Evolutionary conservation across 1,139 yeast species (phyloP), one percentile per base, ranked within the genome.

Genomic region (Pichia kudriavzevii): DNA sequence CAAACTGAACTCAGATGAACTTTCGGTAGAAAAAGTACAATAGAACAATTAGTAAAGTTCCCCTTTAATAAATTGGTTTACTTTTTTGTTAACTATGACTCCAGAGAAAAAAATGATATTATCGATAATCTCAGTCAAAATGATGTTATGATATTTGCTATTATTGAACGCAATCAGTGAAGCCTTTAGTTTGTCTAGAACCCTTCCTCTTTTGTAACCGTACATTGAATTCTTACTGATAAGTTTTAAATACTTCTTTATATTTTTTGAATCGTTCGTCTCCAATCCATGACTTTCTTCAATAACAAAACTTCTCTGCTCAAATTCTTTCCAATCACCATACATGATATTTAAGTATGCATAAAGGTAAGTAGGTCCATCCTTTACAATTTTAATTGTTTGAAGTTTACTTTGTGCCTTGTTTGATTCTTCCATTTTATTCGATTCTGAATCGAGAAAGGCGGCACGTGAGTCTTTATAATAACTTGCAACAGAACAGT

Each of bases 291-390:
- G 15, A 9, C 11, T 7, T 11, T 15, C 17, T 7, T 26, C 11
- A 4, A 14, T 16, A 7, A 28, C n/a, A 9, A 28, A 15, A 9
- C 25, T 18, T 8, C 34, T 19, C 9, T 22, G 4, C 17, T 36
- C 36, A 28, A 39, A 39, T 7, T 36, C 42, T 10, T 33, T 35
- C 30, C 32, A 35, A 12, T 22, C 28, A 4, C 40, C 40, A 31
- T 39, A 39, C 16, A 36, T 28, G 6, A 26, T 25, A 12, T 29
- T 30, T 18, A 36, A n/a, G 28, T 39, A 39, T 3, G 25, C 22
- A 25, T 30, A 19, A 12, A 36, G 14, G 15, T 39, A 39, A 6
- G 32, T 24, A 12, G 41, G 36, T 8, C 41, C 41, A 21, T 29
- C 14, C 11, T 22, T 32, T 7, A 32, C 14, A 30, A 38, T 15